These are phyloP conservation scores for Sporobolomyces roseus DNA, from an alignment of 768 basidiomycete species.

Conservation along the genomic window DNA sequence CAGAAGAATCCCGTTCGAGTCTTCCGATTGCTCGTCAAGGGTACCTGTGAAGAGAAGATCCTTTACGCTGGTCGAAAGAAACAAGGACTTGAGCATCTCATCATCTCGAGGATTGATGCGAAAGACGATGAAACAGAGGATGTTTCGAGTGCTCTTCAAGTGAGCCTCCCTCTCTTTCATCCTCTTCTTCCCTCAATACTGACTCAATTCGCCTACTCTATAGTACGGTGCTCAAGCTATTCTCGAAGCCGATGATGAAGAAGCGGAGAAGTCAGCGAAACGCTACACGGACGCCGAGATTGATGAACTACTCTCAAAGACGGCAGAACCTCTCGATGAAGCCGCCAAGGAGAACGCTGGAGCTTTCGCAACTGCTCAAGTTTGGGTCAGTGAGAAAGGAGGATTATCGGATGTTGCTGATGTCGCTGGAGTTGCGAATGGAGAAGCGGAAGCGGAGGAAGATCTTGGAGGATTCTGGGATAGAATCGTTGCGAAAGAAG, in stretches of 20 bases:
- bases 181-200: no score
- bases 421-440: slow-evolving; percentile 54
- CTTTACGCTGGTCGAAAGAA: slow-evolving; percentile 42
- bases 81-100: slow-evolving; percentile 60
- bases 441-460: slow-evolving; percentile 53
- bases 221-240: slow-evolving; percentile 35
- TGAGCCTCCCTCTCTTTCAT: not conserved
- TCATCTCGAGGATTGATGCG: slow-evolving; percentile 35
- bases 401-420: slow-evolving; percentile 59
- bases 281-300: slow-evolving; percentile 30
- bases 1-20: slow-evolving; percentile 76
- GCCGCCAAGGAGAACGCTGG: slow-evolving; percentile 12
- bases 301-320: slow-evolving; percentile 46
- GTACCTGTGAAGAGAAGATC: slow-evolving; percentile 59
- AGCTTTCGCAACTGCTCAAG: slow-evolving; percentile 80
- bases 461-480: slow-evolving; percentile 72
- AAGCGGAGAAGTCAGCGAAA: slow-evolving; percentile 11
- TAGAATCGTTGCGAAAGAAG: slow-evolving; percentile 54
- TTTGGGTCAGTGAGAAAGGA: slow-evolving; percentile 81
- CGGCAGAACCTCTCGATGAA: slow-evolving; percentile 15
- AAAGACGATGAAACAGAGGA: slow-evolving; percentile 74
- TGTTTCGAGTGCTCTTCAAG: slow-evolving; percentile 71
- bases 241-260: slow-evolving; percentile 27
- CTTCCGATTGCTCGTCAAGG: slow-evolving; percentile 89
- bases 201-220: no score